Evolutionary conservation across 1,284 basidiomycete genomes (phyloP), one percentile per base, ranked within the genome.

Genomic region (Anthracocystis setariae): DNA sequence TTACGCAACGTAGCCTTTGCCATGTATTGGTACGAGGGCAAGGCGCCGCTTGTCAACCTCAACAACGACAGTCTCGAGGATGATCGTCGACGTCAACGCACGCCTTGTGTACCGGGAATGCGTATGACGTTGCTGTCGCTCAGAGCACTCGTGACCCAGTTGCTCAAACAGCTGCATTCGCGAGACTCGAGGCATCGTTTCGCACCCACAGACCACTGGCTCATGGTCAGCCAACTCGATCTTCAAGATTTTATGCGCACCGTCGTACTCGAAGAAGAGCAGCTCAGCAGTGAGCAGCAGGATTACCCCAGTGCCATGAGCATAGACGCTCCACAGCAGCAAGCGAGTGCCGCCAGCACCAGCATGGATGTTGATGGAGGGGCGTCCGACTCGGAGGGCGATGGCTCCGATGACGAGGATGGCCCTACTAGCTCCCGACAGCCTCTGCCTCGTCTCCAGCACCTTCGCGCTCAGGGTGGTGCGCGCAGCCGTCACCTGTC

Each of bases 231-330:
- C 20, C 79, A 84, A 39, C 86, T 91, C 17, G 92, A 97, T 78
- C 86, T 96, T 75, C 84, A 86, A n/a, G 89, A 90, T 0, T 98
- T 98, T 81, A 87, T 96, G 20, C 90, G 94, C 71, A 93, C 93
- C 1, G 95, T 93, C 5, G 87, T 96, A 35, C 64, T 74, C 46
- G 83, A 76, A 55, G 80, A 82, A 56, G 53, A 74, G 38, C 76
- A 79, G 38, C 65, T 79, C 33, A 64, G 53, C 57, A 63, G 61
- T 49, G 63, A 62, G 25, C 62, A 61, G 38, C 53, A 61, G 33
- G 57, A 57, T 8, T 52, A 61, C 33, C 44, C 29, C 13, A 46
- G 10, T n/a, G 20, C 20, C 21, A 8, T 24, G 2, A 24, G 29
- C 21, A 32, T 20, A 7, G 24, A 21, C 23, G 23, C 55, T 20